These are phyloP conservation scores for Globisporangium megalacanthum DNA, from an alignment of 352 stramenopile genomes.

Conservation along the genomic window DNA sequence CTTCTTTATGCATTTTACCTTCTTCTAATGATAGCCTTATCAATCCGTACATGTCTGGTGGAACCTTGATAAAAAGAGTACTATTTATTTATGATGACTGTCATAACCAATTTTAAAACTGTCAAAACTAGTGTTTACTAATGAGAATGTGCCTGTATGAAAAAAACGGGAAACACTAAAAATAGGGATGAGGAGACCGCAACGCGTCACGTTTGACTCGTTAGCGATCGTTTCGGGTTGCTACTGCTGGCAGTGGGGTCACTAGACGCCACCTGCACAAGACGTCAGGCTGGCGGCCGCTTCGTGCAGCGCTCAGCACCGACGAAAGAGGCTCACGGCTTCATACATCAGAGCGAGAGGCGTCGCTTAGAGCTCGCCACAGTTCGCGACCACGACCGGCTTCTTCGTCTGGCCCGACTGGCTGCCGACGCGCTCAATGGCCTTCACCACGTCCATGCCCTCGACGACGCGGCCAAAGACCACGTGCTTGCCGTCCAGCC, in stretches of 20 bases:
- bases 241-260: background rate
- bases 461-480: constrained; percentile 96
- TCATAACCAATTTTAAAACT: too few species aligned
- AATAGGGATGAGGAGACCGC: background rate
- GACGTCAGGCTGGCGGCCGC: too few species aligned
- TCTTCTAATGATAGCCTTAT: too few species aligned
- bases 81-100: too few species aligned
- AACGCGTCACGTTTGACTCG: background rate
- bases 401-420: constrained; percentile 89
- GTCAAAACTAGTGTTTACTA: too few species aligned
- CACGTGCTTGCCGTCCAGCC: constrained; percentile 90
- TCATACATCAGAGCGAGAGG: background rate
- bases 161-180: background rate
- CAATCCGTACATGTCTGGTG: too few species aligned
- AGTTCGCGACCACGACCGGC: constrained; percentile 93
- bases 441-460: constrained; percentile 97
- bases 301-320: too few species aligned
- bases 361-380: constrained; percentile 85
- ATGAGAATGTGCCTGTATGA: background rate
- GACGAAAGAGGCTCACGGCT: background rate
- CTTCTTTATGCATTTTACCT: too few species aligned
- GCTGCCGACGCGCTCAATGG: constrained; percentile 94
- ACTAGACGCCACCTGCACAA: too few species aligned
- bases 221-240: background rate
- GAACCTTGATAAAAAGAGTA: too few species aligned